phyloP scores from a whole-genome alignment of 176 grass and related monocot species.

The Metroxylon sagu region DNA sequence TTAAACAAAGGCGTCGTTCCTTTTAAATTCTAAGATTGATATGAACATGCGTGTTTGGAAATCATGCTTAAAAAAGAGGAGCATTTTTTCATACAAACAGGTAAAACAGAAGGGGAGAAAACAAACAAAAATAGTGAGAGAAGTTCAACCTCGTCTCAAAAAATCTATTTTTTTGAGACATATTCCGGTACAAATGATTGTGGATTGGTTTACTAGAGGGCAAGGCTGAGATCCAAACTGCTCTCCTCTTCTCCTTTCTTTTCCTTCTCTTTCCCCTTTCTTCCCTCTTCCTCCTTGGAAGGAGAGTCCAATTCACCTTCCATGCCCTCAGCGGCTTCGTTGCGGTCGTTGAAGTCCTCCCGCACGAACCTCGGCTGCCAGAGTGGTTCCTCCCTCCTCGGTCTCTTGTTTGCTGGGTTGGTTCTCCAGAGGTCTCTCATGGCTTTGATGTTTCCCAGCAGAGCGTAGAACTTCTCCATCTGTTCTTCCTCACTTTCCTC shows the following conservation, averaged over 20 bases:
- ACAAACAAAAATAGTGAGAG: too few relatives aligned
- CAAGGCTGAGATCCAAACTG: conserved; percentile 4
- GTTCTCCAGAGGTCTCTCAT: not conserved
- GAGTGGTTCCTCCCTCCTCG: not conserved
- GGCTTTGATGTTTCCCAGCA: not conserved
- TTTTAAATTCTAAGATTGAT: too few relatives aligned
- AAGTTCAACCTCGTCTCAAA: too few relatives aligned
- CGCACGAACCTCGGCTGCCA: conserved; percentile 5
- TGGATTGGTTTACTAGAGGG: not conserved
- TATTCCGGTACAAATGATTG: too few relatives aligned
- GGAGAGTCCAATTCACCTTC: not conserved
- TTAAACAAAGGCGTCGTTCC: too few relatives aligned
- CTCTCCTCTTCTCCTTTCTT: not conserved
- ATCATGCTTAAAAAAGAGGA: too few relatives aligned
- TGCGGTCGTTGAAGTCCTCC: conserved; percentile 1
- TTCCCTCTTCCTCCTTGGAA: not conserved
- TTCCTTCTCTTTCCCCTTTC: not conserved
- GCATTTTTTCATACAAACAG: too few relatives aligned
- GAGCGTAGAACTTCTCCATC: conserved; percentile 9
- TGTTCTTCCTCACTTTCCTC: not conserved
- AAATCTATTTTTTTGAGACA: too few relatives aligned
- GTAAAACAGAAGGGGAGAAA: too few relatives aligned
- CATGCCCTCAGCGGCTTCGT: not conserved
- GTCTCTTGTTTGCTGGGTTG: not conserved
- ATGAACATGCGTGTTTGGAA: too few relatives aligned